Base-by-base conservation (phyloP, 2,329 filamentous ascomycete species). In the Curvularia sp. region DNA sequence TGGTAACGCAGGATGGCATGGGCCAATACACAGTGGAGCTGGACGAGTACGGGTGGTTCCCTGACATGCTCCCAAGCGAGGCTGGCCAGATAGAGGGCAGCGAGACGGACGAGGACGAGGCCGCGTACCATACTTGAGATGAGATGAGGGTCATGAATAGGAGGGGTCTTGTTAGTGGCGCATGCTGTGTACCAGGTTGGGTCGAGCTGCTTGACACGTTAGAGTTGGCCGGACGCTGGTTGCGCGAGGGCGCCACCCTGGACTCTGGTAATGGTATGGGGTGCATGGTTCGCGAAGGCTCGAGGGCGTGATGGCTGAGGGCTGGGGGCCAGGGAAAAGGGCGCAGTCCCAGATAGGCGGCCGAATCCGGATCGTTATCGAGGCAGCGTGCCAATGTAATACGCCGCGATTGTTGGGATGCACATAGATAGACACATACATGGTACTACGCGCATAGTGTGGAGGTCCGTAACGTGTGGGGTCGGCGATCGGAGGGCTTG, bases 41-140 rank as follows among this genome's bases (percentile, higher is more conserved):
- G 35, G 62, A 60, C 7, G 70, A 62, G 24, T 83, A 80, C 63
- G 82, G 82, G 47, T 84, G 82, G 82, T 84, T 84, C 74, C 84
- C 84, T 4, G 74, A 77, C 18, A 64, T 75, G 38, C 73, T 86
- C 39, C 82, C 83, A 7, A 83, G 81, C 70, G 82, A 84, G 56
- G 77, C 69, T 57, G 75, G 63, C 13, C 60, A 71, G 47, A 64
- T 72, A 15, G 73, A 75, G 61, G 70, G 71, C 58, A 73, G 69
- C 56, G 69, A 71, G 24, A 72, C 68, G 22, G 75, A 75, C 54
- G 70, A 71, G 50, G 70, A 72, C 15, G 69, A 71, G 35, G 69
- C 63, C 51, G 74, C 72, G 46, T 74, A 74, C 51, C 74, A 75
- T 65, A 72, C 67, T 52, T 76, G 66, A 75, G 31, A 35, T 31